Evolutionary conservation across 2,329 filamentous ascomycete species (phyloP).

Genomic region (Sphaerulina vaccinii): DNA sequence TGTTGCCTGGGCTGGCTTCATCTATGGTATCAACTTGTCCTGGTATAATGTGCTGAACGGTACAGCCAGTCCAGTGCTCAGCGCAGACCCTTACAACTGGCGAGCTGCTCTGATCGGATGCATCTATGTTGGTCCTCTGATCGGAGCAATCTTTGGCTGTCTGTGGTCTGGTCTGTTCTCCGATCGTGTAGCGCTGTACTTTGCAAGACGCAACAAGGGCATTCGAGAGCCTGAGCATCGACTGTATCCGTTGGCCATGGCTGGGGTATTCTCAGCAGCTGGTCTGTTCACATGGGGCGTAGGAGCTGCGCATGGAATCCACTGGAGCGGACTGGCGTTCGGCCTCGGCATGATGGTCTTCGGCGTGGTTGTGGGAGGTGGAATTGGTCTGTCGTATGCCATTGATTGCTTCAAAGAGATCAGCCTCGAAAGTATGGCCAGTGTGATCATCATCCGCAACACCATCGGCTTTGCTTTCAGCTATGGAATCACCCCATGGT

Average conservation of each 20-base stretch:
- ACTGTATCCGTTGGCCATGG: constrained; percentile 43
- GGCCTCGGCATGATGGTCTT: constrained; percentile 47
- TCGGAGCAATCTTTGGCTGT: constrained; percentile 39
- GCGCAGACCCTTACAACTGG: constrained; percentile 38
- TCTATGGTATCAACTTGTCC: constrained; percentile 40
- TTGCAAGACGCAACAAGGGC: constrained; percentile 41
- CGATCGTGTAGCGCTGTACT: constrained; percentile 36
- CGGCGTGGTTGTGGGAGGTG: constrained; percentile 43
- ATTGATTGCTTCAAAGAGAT: constrained; percentile 48
- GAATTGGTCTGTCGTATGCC: constrained; percentile 44
- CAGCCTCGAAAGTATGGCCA: constrained; percentile 46
- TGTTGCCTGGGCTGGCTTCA: constrained; percentile 42
- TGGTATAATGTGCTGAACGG: constrained; percentile 38
- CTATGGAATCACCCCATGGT: constrained; percentile 52
- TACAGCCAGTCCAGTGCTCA: constrained; percentile 41
- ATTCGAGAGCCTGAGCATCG: constrained; percentile 43
- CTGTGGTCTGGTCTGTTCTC: constrained; percentile 38
- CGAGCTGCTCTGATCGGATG: constrained; percentile 39
- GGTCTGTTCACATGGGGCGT: constrained; percentile 44
- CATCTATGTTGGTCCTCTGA: constrained; percentile 37
- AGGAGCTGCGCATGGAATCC: constrained; percentile 46
- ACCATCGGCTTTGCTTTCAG: constrained; percentile 48
- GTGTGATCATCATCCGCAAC: constrained; percentile 50
- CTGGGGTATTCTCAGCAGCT: constrained; percentile 41
- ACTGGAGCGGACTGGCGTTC: constrained; percentile 52